Base-by-base conservation (phyloP, 257 asterid genomes). In the Handroanthus guayacan region DNA sequence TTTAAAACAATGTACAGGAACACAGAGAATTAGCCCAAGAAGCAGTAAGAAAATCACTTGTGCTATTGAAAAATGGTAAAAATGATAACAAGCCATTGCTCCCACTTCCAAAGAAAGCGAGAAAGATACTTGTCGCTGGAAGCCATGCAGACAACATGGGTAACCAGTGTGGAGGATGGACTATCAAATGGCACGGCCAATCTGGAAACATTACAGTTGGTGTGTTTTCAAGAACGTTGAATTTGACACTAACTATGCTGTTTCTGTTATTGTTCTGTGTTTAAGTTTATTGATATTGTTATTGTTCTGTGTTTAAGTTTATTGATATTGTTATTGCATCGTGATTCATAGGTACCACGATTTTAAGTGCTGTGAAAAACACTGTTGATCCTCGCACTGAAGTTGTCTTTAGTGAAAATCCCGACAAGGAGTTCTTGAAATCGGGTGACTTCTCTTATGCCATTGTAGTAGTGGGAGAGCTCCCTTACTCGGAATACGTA, bases 81-180 rank as follows among this genome's bases (percentile, higher is more conserved):
- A 45, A 16, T 4, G 20, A 17, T 0, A 34, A 69, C 8, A 34
- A 51, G 0, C 75, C 75, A 37, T 48, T 69, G 75, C 8, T 69
- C 3, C 75, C 75, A 1, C 47, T 69, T 13, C 62, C 75, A 0
- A 69, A 69, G 48, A 69, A 51, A 2, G 44, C 63, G n/a, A 13
- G 13, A 11, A 69, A 37, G 6, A 55, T 69, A 14, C 75, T 69
- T 34, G 63, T 69, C 3, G 61, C 75, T 0, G 75, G 75, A 31
- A 51, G 20, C 14, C 75, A 69, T 69, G 75, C 75, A 20, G 6
- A 69, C 31, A 12, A 69, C 48, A 69, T 69, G 4, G 75, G 75
- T 20, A 18, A 47, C 62, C 75, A 69, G 41, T 69, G 75, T 34
- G 75, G 75, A 2, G 75, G 75, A 5, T 69, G 75, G 75, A 69